phyloP scores from a whole-genome alignment of 1,284 basidiomycete genomes.

The Ceratorhiza oryzae-sativae region DNA sequence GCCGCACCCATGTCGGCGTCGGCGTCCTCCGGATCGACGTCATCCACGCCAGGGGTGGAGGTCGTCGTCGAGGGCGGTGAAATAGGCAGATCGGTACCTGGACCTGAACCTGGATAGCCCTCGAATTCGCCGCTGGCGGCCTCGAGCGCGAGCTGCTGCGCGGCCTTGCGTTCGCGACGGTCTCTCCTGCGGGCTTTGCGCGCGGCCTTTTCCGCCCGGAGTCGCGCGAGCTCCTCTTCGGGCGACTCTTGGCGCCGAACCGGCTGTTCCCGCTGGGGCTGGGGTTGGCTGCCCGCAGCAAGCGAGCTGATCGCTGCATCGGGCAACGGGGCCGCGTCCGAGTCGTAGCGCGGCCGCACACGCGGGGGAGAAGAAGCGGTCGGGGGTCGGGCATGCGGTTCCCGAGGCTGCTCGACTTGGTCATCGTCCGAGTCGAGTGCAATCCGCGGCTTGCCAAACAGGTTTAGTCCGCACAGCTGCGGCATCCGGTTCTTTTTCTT shows the following conservation, averaged over 20 bases:
- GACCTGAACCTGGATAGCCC: constrained; percentile 14
- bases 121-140: constrained; percentile 14
- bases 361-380: neutral
- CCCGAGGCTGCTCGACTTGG: neutral
- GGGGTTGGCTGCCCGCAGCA: neutral
- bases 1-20: constrained; percentile 33
- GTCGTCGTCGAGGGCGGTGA: constrained; percentile 33
- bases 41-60: constrained; percentile 20
- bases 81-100: constrained; percentile 6
- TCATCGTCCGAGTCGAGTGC: constrained; percentile 24
- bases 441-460: constrained; percentile 29
- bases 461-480: constrained; percentile 14
- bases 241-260: neutral
- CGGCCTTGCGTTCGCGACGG: constrained; percentile 29
- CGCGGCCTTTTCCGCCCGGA: constrained; percentile 33
- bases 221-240: constrained; percentile 33
- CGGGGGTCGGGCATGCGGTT: neutral
- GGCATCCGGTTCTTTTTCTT: constrained; percentile 11
- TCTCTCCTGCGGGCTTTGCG: constrained; percentile 28
- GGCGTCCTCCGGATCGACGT: constrained; percentile 23
- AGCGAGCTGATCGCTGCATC: constrained; percentile 27
- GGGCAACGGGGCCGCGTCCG: constrained; percentile 32
- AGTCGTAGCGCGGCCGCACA: constrained; percentile 20
- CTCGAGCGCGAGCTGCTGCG: constrained; percentile 7
- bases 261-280: constrained; percentile 3